Evolutionary conservation across 2,329 filamentous ascomycete species (phyloP).

Genomic region (Bimuria novae-zelandiae): DNA sequence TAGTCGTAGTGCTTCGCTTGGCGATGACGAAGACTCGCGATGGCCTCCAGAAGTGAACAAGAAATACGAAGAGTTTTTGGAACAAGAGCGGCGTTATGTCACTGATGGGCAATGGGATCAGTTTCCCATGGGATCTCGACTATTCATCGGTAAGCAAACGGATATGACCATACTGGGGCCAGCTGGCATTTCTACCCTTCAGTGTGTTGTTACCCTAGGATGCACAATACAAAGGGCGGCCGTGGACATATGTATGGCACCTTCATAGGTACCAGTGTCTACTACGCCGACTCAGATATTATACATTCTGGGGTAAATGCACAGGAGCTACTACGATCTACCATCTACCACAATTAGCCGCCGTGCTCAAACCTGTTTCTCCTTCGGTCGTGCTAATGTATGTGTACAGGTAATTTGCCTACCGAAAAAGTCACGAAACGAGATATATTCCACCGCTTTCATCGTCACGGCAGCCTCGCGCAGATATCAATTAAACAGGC

Average conservation of each 20-base stretch:
- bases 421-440: constrained; percentile 92
- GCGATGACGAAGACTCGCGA: constrained; percentile 54
- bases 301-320: not conserved
- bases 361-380: too few species aligned
- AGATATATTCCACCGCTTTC: constrained; percentile 90
- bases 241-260: not conserved
- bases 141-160: constrained; percentile 73
- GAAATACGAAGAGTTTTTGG: constrained; percentile 73
- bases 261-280: too few species aligned
- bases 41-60: constrained; percentile 65
- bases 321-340: too few species aligned
- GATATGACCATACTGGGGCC: too few species aligned
- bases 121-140: constrained; percentile 75
- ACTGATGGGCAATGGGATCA: constrained; percentile 80
- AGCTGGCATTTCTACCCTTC: too few species aligned
- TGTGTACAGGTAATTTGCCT: constrained; percentile 75
- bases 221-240: not conserved
- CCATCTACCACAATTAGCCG: too few species aligned
- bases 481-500: constrained; percentile 97
- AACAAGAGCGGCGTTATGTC: constrained; percentile 75
- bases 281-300: too few species aligned
- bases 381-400: too few species aligned
- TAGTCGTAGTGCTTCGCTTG: constrained; percentile 30
- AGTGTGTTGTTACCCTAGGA: not conserved
- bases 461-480: constrained; percentile 80